phyloP scores from a whole-genome alignment of 345 rosid species.

The Boechera retrofracta region DNA sequence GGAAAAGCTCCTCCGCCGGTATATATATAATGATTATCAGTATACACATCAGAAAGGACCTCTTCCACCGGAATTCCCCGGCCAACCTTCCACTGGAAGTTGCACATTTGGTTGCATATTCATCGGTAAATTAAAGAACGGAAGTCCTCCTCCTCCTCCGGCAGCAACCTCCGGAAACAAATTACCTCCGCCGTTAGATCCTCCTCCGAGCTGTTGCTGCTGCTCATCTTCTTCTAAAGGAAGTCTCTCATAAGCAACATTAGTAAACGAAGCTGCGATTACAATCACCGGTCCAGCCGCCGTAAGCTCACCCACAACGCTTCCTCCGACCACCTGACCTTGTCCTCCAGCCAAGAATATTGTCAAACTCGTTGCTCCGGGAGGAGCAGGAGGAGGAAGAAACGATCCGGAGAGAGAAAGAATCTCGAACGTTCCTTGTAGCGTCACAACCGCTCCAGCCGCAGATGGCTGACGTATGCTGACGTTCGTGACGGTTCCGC shows the following conservation, averaged over 20 bases:
- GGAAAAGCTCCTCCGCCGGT: constrained; percentile 39
- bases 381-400: constrained; percentile 97
- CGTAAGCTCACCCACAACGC: constrained; percentile 90
- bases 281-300: constrained; percentile 98
- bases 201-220: constrained; percentile 55
- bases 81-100: constrained; percentile 95
- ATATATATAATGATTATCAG: constrained; percentile 30
- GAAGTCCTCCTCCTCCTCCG: constrained; percentile 68
- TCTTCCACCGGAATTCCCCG: constrained; percentile 69
- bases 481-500: constrained; percentile 92
- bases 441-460: constrained; percentile 82
- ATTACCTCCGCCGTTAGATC: constrained; percentile 44
- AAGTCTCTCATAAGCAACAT: constrained; percentile 95
- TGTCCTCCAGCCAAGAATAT: constrained; percentile 93
- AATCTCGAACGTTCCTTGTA: constrained; percentile 96
- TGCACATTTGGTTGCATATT: constrained; percentile 70
- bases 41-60: constrained; percentile 51
- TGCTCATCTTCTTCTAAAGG: constrained; percentile 94
- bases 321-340: constrained; percentile 97
- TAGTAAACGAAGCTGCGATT: constrained; percentile 91
- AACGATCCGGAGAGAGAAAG: constrained; percentile 91
- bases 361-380: constrained; percentile 92
- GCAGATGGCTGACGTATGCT: constrained; percentile 90
- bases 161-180: constrained; percentile 42
- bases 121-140: constrained; percentile 87